Conservation (phyloP, 176 grass and related monocot genomes). For the Canna indica region DNA sequence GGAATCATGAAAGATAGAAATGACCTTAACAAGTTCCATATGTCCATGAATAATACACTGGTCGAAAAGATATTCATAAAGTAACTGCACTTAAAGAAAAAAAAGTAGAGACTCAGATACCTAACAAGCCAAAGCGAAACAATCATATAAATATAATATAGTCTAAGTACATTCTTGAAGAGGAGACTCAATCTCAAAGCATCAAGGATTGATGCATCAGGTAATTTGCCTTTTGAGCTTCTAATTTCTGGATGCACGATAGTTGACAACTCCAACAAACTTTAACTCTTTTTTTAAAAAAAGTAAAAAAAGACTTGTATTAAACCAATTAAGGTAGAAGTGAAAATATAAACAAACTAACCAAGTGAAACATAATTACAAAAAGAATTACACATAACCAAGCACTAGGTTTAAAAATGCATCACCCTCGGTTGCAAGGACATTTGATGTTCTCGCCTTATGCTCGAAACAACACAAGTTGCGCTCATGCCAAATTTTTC, state of each 20-base stretch:
- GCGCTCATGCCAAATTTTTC: no score
- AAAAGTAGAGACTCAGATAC: slow-evolving; percentile 14
- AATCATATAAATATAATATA: slow-evolving; percentile 11
- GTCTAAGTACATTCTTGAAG: slow-evolving; percentile 63
- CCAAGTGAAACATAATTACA: no score
- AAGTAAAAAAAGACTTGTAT: no score
- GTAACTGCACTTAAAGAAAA: slow-evolving; percentile 41
- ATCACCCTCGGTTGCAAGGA: no score
- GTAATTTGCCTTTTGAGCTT: slow-evolving; percentile 79
- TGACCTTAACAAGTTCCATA: slow-evolving; percentile 72
- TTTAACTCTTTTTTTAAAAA: slow-evolving; percentile 80
- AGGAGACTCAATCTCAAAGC: slow-evolving; percentile 67
- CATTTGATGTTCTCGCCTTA: no score
- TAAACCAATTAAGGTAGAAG: no score
- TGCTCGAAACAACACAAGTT: no score
- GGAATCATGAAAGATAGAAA: slow-evolving; percentile 13
- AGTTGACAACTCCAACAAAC: slow-evolving; percentile 50
- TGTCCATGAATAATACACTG: slow-evolving; percentile 79
- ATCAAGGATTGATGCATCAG: slow-evolving; percentile 63
- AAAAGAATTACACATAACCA: no score
- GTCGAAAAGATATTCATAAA: slow-evolving; percentile 71
- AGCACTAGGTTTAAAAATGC: no score
- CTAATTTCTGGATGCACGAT: slow-evolving; percentile 44
- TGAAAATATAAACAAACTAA: no score
- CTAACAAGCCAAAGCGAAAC: slow-evolving; percentile 4